Base-by-base conservation (phyloP, 371 early-diverging fungal genomes). In the Synchytrium microbalum region DNA sequence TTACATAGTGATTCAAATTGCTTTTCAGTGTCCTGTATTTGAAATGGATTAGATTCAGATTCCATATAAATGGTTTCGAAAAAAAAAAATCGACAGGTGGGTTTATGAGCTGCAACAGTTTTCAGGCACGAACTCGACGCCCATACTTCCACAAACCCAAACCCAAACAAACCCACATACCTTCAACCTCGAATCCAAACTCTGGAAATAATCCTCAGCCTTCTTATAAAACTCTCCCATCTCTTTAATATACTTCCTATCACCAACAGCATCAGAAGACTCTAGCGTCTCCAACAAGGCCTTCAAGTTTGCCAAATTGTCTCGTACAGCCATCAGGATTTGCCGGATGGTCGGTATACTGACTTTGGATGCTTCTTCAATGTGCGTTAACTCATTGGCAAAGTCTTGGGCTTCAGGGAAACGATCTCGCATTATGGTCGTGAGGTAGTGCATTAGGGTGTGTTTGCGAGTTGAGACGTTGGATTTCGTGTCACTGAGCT, bases 281-380 rank as follows among this genome's bases (percentile, higher is more conserved):
- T 76, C 72, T 56, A 78, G 63, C 2, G 60, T 67, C 23, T 68
- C 64, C 29, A 77, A 61, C 26, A 77, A 69, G 0, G 14, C 28
- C 58, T 75, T 73, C 54, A 75, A 51, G 28, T 60, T 30, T 30
- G 67, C 67, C 33, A 79, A 64, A 55, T 74, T 70, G 24, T 74
- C 69, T 1, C 77, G 67, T 27, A 79, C 68, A 0, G 68, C 64
- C 29, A 67, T 71, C 33, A 79, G 65, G 8, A 65, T 62, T 60
- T 61, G 63, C 2, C 79, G 68, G 25, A 75, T 74, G n/a, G 62
- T 63, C 1, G 79, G 71, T 14, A 77, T 74, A 1, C 70, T 72
- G n/a, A 75, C 79, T 66, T 80, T 80, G 3, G 76, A 59, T 1
- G 75, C 80, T 30, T 75, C 74, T 61, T 80, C 79, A 19, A 77